These are phyloP conservation scores for Volvox reticuliferus DNA, from an alignment of 139 green algal genomes.

Conservation along the genomic window DNA sequence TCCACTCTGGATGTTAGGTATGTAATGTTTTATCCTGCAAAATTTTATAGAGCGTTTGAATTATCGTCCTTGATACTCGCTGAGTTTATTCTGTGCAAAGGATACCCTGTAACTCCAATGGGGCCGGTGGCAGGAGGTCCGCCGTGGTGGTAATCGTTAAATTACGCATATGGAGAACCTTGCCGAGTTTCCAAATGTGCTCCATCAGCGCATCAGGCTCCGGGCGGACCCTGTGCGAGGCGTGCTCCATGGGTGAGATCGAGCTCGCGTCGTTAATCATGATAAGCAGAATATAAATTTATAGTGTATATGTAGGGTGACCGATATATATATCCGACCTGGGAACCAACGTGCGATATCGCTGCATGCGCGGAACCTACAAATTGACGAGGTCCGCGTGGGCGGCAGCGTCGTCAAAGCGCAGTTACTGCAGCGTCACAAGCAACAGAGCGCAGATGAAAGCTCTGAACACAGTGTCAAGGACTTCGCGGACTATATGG, in stretches of 20 bases:
- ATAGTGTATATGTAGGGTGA: neutral
- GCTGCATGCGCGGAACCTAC: constrained; percentile 27
- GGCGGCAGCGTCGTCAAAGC: neutral
- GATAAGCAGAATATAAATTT: neutral
- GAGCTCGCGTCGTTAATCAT: neutral
- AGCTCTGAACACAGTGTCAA: neutral
- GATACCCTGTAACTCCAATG: neutral
- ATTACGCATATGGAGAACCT: neutral
- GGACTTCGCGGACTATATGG: constrained; percentile 43
- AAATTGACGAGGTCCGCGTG: constrained; percentile 42
- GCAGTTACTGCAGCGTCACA: neutral
- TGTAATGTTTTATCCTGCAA: too few species aligned
- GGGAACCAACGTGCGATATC: neutral
- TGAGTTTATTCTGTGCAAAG: too few species aligned
- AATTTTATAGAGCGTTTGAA: too few species aligned
- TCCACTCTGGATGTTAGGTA: too few species aligned
- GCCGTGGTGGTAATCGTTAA: neutral
- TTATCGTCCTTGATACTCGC: too few species aligned
- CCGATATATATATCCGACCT: constrained; percentile 14
- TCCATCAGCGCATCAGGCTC: constrained; percentile 37
- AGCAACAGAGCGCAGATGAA: constrained; percentile 20
- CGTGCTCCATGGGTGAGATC: constrained; percentile 24
- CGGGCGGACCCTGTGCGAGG: neutral
- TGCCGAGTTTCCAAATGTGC: constrained; percentile 24
- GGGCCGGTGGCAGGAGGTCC: constrained; percentile 19